Evolutionary conservation across 495 filamentous ascomycete species (phyloP), one percentile per base, ranked within the genome.

Genomic region (Xylaria bambusicola): DNA sequence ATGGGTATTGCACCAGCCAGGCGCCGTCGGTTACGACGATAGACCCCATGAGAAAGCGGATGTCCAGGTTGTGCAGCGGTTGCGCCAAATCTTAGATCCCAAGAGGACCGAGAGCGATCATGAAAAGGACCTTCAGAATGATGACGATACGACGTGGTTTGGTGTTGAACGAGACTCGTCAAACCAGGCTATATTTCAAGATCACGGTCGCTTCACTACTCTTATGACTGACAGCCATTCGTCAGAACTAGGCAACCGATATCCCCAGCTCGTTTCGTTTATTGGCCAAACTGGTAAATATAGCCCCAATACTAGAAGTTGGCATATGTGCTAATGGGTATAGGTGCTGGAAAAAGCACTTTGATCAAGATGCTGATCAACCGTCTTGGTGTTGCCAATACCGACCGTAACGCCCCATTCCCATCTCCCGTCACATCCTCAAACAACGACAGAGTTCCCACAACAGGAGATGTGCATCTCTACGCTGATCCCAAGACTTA

Each of bases 101-200:
- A 61, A 50, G 15, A 59, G 62, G 29, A 66, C 52, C 10, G 57
- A 60, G 27, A 60, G 50, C 23, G 63, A 68, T n/a, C 69, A 73
- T 38, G 61, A 71, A 36, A 51, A 42, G n/a, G 63, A 66, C 5
- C 62, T 70, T 21, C 54, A 61, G 24, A 47, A 59, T 20, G 78
- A 82, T 53, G 65, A 71, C 53, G 71, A 78, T 47, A 78, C 78
- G 0, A 77, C 71, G 1, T 82, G 79, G 78, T 81, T 82, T 53
- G 75, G 78, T 0, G 66, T 79, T 20, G 60, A 63, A 35, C 65
- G 66, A 31, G 70, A 72, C 61, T 62, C 62, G 4, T 51, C 61
- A 5, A 62, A 61, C n/a, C 35, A 67, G 20, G 65, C 74, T 23
- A 55, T 69, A 44, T 75, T 79, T 27, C 68, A 71, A 18, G 73